phyloP scores from a whole-genome alignment of 2,329 filamentous ascomycete genomes.

The Fusarium concolor region DNA sequence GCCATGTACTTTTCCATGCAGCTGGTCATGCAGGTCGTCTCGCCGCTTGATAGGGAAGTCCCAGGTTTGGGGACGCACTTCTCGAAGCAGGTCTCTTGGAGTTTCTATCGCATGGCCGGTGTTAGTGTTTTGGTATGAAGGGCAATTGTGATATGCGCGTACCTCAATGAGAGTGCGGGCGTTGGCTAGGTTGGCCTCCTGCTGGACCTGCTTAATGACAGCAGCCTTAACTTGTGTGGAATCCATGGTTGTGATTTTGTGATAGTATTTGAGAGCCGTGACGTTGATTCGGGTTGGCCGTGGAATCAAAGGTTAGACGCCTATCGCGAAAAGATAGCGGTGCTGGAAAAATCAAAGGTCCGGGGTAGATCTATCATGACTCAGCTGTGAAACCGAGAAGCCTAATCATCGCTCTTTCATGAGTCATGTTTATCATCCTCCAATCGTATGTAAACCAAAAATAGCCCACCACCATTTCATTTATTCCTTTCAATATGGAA shows the following conservation, averaged over 20 bases:
- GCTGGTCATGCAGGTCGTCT: slow-evolving; percentile 76
- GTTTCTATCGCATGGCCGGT: slow-evolving; percentile 65
- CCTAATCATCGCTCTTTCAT: neutral
- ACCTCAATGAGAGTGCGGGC: slow-evolving; percentile 78
- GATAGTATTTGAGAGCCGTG: slow-evolving; percentile 25
- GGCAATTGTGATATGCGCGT: slow-evolving; percentile 24
- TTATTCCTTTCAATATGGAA: neutral
- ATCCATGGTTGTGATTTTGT: slow-evolving; percentile 60
- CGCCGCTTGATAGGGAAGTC: slow-evolving; percentile 72
- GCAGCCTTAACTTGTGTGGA: slow-evolving; percentile 69
- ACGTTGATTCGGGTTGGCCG: slow-evolving; percentile 23
- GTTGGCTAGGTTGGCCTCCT: slow-evolving; percentile 75
- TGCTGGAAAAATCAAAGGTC: slow-evolving; percentile 31
- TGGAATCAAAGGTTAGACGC: slow-evolving; percentile 27
- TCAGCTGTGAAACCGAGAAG: slow-evolving; percentile 2
- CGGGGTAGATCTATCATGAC: slow-evolving; percentile 19
- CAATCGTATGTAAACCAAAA: too few species aligned
- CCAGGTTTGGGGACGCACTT: slow-evolving; percentile 80
- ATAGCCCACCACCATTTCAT: neutral
- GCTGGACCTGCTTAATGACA: slow-evolving; percentile 73
- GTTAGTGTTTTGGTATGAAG: slow-evolving; percentile 12
- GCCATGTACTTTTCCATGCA: slow-evolving; percentile 90
- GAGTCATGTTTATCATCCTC: neutral
- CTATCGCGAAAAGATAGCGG: slow-evolving; percentile 14
- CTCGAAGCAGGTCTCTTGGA: slow-evolving; percentile 85